These are phyloP conservation scores for Pogostemon cablin DNA, from an alignment of 257 asterid genomes.

Conservation along the genomic window DNA sequence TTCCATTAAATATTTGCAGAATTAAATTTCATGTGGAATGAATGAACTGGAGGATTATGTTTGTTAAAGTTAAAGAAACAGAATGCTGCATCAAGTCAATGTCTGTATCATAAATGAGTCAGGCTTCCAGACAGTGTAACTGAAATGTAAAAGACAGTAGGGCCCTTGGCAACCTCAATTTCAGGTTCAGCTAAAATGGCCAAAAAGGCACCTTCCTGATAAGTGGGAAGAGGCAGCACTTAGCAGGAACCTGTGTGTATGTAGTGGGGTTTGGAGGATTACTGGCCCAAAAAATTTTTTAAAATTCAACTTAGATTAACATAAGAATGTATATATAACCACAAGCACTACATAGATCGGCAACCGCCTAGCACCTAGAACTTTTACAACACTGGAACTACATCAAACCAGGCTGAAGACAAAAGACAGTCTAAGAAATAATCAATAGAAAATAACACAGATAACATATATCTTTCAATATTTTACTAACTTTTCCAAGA, in stretches of 20 bases:
- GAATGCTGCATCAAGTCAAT: constrained; percentile 8
- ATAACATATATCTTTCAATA: constrained; percentile 14
- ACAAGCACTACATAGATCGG: neutral
- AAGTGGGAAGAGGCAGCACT: neutral
- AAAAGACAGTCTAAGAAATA: neutral
- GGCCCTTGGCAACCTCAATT: neutral
- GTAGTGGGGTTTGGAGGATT: no score
- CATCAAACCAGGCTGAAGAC: constrained; percentile 18
- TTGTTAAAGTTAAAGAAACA: constrained; percentile 12
- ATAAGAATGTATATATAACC: neutral
- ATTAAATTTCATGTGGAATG: constrained; percentile 13
- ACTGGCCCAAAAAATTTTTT: no score
- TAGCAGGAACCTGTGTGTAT: neutral
- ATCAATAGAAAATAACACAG: neutral
- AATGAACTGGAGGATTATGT: neutral
- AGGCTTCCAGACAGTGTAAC: constrained; percentile 18
- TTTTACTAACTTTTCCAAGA: neutral
- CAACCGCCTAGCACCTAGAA: neutral
- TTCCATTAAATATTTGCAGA: constrained; percentile 1
- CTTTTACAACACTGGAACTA: neutral
- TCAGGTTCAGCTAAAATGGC: neutral
- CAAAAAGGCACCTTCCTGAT: neutral
- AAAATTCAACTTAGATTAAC: neutral
- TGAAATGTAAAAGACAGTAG: neutral
- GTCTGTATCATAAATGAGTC: neutral